Percentiles rank a stretch among this genome's conserved stretches.
phyloP scores from a whole-genome alignment of 2,329 filamentous ascomycete species.

The Cucurbitaria berberidis region DNA sequence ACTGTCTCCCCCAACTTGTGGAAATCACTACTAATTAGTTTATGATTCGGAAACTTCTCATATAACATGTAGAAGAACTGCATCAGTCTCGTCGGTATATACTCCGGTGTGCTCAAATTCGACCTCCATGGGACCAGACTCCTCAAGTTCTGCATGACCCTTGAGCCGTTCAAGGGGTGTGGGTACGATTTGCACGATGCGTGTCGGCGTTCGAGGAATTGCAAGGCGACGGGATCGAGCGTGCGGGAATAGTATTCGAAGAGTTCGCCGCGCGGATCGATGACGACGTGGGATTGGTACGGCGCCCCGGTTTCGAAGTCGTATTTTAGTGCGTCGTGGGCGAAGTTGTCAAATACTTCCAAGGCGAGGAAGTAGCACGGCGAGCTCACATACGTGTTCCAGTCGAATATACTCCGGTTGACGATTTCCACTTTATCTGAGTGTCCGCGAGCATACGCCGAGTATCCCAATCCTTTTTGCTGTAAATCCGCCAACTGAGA shows the following conservation, averaged over 20 bases:
- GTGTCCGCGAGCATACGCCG: constrained; percentile 75
- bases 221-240: constrained; percentile 80
- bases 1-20: constrained; percentile 82
- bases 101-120: constrained; percentile 84
- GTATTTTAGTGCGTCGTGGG: constrained; percentile 93
- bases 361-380: constrained; percentile 98
- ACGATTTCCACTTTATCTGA: constrained; percentile 88
- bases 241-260: constrained; percentile 88
- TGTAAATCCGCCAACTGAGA: constrained; percentile 80
- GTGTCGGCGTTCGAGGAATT: constrained; percentile 84
- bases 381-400: constrained; percentile 83
- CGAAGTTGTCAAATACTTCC: constrained; percentile 98
- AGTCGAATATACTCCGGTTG: constrained; percentile 94
- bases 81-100: constrained; percentile 92
- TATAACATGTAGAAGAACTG: constrained; percentile 94
- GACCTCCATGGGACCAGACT: constrained; percentile 71
- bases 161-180: constrained; percentile 64
- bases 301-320: constrained; percentile 80
- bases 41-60: constrained; percentile 86
- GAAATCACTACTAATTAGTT: constrained; percentile 90
- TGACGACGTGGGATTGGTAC: constrained; percentile 85
- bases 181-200: constrained; percentile 70
- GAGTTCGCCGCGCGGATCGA: constrained; percentile 86
- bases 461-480: constrained; percentile 69
- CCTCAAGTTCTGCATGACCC: constrained; percentile 66